Percentiles rank a stretch among this genome's conserved stretches.
These are phyloP conservation scores for Sclerotinia minor DNA, from an alignment of 2,329 filamentous ascomycete species.

Conservation along the genomic window DNA sequence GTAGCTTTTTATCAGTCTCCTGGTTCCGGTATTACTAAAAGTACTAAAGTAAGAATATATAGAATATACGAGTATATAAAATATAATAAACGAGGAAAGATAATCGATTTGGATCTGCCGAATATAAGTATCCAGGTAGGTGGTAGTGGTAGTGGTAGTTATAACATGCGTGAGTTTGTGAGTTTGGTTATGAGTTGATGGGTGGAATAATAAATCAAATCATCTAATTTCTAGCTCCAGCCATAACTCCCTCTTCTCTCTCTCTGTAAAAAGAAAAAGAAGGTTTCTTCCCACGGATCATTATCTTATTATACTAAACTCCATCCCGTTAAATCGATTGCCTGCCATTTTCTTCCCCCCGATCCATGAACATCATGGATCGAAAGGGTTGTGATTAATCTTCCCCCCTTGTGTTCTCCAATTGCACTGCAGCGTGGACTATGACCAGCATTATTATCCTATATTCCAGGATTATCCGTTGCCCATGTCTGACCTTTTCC, in stretches of 20 bases:
- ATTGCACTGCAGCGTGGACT: conserved; percentile 20
- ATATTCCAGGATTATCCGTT: neutral
- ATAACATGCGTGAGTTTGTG: too few species aligned
- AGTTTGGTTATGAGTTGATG: too few species aligned
- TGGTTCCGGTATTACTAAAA: too few species aligned
- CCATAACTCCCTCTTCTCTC: too few species aligned
- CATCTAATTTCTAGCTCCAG: too few species aligned
- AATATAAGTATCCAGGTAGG: neutral
- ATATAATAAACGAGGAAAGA: too few species aligned
- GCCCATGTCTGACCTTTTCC: neutral
- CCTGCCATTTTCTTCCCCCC: neutral
- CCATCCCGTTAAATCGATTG: neutral
- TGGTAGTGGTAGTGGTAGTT: too few species aligned
- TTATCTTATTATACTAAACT: neutral
- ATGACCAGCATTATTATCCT: neutral
- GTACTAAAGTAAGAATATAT: conserved; percentile 6
- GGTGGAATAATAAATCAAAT: too few species aligned
- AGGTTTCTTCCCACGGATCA: neutral
- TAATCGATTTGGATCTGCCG: too few species aligned
- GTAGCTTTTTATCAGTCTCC: neutral
- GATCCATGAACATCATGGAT: conserved; percentile 13
- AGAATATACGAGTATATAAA: too few species aligned
- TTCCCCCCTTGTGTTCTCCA: neutral
- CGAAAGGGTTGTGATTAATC: neutral
- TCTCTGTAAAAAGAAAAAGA: too few species aligned